Base-by-base conservation (phyloP, 257 asterid species). In the Jacaranda mimosifolia region DNA sequence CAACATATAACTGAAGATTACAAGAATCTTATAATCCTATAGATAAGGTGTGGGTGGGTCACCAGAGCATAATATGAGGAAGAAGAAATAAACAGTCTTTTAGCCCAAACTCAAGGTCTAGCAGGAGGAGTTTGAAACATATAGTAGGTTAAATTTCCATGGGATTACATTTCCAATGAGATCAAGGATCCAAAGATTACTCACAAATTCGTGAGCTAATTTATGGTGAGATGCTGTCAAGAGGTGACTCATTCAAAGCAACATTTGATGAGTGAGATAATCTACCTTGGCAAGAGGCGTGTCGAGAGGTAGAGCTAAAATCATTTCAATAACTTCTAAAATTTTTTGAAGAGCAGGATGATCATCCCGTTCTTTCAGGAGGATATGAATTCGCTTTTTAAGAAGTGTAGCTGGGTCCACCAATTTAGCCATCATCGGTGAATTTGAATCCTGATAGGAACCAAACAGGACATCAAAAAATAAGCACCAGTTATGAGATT, bases 211-310 rank as follows among this genome's bases (percentile, higher is more conserved):
- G 14, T 62, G 12, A 57, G 21, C 55, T 21, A 7, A 32, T 46
- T 35, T 51, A 32, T 11, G 1, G 5, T 26, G n/a, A 63, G 52
- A 17, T 53, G 74, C 32, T 36, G 36, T 57, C 58, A 70, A 45
- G 36, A 13, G 2, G 2, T 19, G 38, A 46, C 9, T 75, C 6
- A 19, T 42, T 52, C 32, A 62, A 46, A 79, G 58, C 60, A 78
- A 65, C 17, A 51, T 55, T 45, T 39, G 21, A 55, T 46, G 53
- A n/a, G 73, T 38, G 63, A 48, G 51, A 77, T 57, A 71, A 12
- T 49, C 57, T 80, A 89, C 94, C 94, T 92, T 91, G 55, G 97
- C 99, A 46, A 93, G 97, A 74, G 99, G 94, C 51, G 94, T 88
- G 77, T 86, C 83, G 36, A 91, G 84, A 62, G 97, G 99, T 57